These are phyloP conservation scores for Stachybotrys chartarum DNA, from an alignment of 2,329 filamentous ascomycete genomes.

Conservation along the genomic window DNA sequence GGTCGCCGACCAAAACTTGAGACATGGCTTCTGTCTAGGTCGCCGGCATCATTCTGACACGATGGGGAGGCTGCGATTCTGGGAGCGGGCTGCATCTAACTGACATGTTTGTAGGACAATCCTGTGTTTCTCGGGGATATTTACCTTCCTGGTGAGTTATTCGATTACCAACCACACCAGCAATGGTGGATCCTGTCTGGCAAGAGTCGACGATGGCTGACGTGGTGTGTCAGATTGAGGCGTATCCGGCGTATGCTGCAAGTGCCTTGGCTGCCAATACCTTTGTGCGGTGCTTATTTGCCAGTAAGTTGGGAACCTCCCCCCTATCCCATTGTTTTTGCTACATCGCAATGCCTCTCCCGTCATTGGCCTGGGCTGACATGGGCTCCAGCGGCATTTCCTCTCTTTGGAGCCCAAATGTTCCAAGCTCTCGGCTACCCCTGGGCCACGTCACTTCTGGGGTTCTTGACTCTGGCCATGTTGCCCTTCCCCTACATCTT, in stretches of 20 bases:
- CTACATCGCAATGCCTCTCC: too few relatives aligned
- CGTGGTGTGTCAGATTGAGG: constrained; percentile 49
- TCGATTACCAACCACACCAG: too few relatives aligned
- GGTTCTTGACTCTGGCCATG: constrained; percentile 54
- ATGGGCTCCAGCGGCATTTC: constrained; percentile 54
- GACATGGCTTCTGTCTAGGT: not conserved
- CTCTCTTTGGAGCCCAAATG: constrained; percentile 68
- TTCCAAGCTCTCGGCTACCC: constrained; percentile 62
- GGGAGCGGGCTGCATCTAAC: constrained; percentile 4
- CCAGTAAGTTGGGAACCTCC: constrained; percentile 35
- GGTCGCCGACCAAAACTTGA: not conserved
- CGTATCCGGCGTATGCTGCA: constrained; percentile 69
- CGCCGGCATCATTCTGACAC: not conserved
- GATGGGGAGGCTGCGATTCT: not conserved
- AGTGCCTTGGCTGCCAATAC: constrained; percentile 78
- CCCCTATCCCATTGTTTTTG: not conserved
- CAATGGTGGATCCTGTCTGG: too few relatives aligned
- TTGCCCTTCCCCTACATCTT: constrained; percentile 59
- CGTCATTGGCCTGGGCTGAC: not conserved
- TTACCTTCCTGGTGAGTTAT: constrained; percentile 73
- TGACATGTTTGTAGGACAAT: constrained; percentile 50
- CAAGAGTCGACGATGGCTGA: too few relatives aligned
- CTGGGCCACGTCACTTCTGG: constrained; percentile 59
- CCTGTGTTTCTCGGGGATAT: constrained; percentile 75
- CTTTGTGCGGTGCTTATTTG: constrained; percentile 71